These are phyloP conservation scores for Aquilaria agallochum DNA, from an alignment of 441 rosid genomes.

Conservation along the genomic window DNA sequence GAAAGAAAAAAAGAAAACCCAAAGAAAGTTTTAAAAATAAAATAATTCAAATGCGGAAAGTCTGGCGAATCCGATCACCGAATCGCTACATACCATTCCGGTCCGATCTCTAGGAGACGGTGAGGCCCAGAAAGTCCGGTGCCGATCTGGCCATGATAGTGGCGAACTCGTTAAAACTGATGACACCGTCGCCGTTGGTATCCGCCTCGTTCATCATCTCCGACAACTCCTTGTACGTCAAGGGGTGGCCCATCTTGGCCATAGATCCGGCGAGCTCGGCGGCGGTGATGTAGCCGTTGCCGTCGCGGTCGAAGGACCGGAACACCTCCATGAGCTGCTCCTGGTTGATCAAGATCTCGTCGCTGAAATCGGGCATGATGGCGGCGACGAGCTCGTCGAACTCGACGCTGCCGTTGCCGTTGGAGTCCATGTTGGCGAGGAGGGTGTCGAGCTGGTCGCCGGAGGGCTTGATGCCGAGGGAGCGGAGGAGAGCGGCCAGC, in stretches of 20 bases:
- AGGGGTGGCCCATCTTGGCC: conserved; percentile 68
- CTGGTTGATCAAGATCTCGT: conserved; percentile 42
- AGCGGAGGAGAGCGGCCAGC: conserved; percentile 62
- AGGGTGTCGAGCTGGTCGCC: conserved; percentile 48
- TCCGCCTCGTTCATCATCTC: conserved; percentile 63
- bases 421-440: conserved; percentile 43
- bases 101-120: conserved; percentile 13
- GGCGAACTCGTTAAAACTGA: conserved; percentile 54
- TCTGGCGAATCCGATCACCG: background rate
- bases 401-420: conserved; percentile 53
- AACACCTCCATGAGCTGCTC: conserved; percentile 53
- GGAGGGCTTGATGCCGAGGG: conserved; percentile 56
- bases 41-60: no score
- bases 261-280: conserved; percentile 61
- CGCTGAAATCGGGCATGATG: conserved; percentile 47
- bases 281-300: conserved; percentile 52
- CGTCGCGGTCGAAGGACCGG: conserved; percentile 55
- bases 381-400: conserved; percentile 53
- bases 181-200: conserved; percentile 59
- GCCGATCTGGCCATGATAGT: conserved; percentile 76
- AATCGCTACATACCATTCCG: background rate
- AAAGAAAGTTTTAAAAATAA: background rate
- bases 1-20: background rate
- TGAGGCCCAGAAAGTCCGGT: conserved; percentile 65
- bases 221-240: conserved; percentile 54